Base-by-base conservation (phyloP, 345 rosid genomes). In the Diplotaxis tenuifolia region DNA sequence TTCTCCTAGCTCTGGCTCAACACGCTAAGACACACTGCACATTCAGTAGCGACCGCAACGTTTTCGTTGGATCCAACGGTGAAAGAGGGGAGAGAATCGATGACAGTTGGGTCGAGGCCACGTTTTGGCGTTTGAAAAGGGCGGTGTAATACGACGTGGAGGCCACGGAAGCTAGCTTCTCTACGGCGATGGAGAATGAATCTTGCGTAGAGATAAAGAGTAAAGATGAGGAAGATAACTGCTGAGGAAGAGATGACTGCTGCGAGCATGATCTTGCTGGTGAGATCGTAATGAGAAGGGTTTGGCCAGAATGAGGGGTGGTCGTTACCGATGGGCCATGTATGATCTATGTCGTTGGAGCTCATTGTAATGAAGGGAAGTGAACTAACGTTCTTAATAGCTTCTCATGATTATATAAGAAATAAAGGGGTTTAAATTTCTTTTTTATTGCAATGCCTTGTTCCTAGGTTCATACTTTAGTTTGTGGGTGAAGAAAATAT, bases 1-100 rank as follows among this genome's bases (percentile, higher is more conserved):
- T 21, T 83, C 81, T 73, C 82, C 82, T 4, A 88, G 88, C 75
- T 70, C 83, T 65, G 84, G 88, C 71, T 42, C 81, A 68, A 80
- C 45, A 67, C 4, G 81, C 95, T 92, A 74, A 90, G 69, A 74
- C 96, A 92, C 64, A 92, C 91, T 4, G 91, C 59, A 31, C 98
- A 90, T 77, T 92, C 92, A 1, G 19, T 25, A 1, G 59, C 45
- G 2, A 69, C 12, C 9, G 67, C 18, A 50, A 18, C 61, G 25
- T 54, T 76, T 29, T 6, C 59, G 2, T 9, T 22, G 84, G 72
- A 80, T 68, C 75, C 65, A 14, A 76, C 75, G 1, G 59, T 64
- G 68, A 83, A 85, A 12, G 74, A 28, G 2, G 96, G 96, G 16
- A 92, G 78, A 3, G 87, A 75, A 42, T 88, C 83, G 27, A 88